Evolutionary conservation across 306 rosid species (phyloP).

Genomic region (Medicago arabica): DNA sequence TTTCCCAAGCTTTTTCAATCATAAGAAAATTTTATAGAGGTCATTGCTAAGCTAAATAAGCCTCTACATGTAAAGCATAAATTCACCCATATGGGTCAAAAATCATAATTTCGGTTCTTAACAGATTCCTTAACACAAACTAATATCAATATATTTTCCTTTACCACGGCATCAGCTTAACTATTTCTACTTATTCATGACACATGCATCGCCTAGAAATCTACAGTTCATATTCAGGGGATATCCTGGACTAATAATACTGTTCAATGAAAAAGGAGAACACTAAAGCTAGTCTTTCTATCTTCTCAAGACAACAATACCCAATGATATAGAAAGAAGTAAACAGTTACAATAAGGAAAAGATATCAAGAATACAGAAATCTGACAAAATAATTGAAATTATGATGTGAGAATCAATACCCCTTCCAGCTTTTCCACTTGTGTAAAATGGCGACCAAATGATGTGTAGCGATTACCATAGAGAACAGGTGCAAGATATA

Average conservation of each 20-base stretch:
- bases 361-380: constrained; percentile 24
- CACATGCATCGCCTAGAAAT: constrained; percentile 21
- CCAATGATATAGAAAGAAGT: constrained; percentile 8
- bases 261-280: constrained; percentile 15
- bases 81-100: constrained; percentile 1
- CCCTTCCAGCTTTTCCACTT: constrained; percentile 83
- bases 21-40: neutral
- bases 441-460: constrained; percentile 90
- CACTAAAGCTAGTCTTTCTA: constrained; percentile 11
- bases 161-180: constrained; percentile 24
- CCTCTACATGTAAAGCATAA: constrained; percentile 10
- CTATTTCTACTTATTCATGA: constrained; percentile 20
- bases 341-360: neutral
- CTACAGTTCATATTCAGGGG: constrained; percentile 18
- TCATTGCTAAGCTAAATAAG: constrained; percentile 10
- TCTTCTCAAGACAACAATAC: constrained; percentile 33
- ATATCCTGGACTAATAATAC: constrained; percentile 9
- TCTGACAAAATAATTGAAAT: constrained; percentile 25
- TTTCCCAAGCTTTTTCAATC: constrained; percentile 16
- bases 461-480: constrained; percentile 92
- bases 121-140: constrained; percentile 1
- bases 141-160: constrained; percentile 22
- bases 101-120: constrained; percentile 21
- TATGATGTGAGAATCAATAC: constrained; percentile 51
- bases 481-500: constrained; percentile 81